Base-by-base conservation (phyloP, 306 rosid genomes). In the Malus fusca region DNA sequence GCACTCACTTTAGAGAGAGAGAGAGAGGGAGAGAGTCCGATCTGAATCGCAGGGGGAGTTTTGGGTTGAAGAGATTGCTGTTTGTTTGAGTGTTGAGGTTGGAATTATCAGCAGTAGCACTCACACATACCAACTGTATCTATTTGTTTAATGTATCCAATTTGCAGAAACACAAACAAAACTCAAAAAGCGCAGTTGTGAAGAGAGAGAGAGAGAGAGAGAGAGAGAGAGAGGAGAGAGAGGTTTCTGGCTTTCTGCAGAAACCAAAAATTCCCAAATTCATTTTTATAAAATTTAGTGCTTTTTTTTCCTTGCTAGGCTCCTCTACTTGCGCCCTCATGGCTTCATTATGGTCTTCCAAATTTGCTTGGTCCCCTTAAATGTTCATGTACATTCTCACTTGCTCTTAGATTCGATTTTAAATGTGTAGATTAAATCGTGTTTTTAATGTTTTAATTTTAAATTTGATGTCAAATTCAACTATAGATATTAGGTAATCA, bases 241-340 rank as follows among this genome's bases (percentile, higher is more conserved):
- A 8, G 77, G 60, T 26, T 74, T 43, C 77, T 42, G 69, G 59
- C 68, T 42, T n/a, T 73, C 35, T 25, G 68, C 68, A 37, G 22
- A 59, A 42, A 59, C 48, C 62, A 44, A 74, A 43, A 74, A 12
- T 74, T 44, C 48, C 77, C 70, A 25, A 30, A 25, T 26, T 12
- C 5, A 22, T 28, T 21, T n/a, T 19, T 26, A 4, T 26, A 78
- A 52, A 55, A 72, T 73, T 66, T 68, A 40, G 8, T 77, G 46
- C 22, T 70, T 78, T 75, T 80, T 53, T 58, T 43, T 12, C 2
- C 53, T 14, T 6, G 74, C 44, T 22, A 48, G 60, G 19, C 18
- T 81, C 73, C 11, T 79, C 78, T 81, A 84, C 76, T 77, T 59
- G 66, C 71, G 37, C 69, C 85, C 85, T 75, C 85, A 81, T 70